Conservation (phyloP, 2,329 filamentous ascomycete species). For the Hymenoscyphus albidus region DNA sequence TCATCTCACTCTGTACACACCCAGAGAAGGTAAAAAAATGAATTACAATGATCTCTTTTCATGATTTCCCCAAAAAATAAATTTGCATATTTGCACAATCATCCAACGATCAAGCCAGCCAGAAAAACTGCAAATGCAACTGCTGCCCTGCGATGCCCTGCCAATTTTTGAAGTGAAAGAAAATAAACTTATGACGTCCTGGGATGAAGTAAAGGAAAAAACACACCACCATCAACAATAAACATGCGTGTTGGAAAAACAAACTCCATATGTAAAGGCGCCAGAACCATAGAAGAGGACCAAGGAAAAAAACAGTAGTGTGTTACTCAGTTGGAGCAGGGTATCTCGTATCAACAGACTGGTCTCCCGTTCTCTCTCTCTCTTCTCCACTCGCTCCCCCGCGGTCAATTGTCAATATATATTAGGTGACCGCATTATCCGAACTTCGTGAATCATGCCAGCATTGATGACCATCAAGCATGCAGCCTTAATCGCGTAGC, state of each 20-base stretch:
- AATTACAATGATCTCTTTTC: slow-evolving; percentile 11
- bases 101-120: slow-evolving; percentile 17
- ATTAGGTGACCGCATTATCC: slow-evolving; percentile 9
- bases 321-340: slow-evolving; percentile 27
- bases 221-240: slow-evolving; percentile 13
- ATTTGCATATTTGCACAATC: slow-evolving; percentile 8
- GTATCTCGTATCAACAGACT: slow-evolving; percentile 25
- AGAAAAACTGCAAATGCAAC: slow-evolving; percentile 26
- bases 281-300: slow-evolving; percentile 19
- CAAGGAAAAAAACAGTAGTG: slow-evolving; percentile 21
- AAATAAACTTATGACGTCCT: slow-evolving; percentile 17
- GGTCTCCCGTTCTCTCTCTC: slow-evolving; percentile 6
- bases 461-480: slow-evolving; percentile 20
- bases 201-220: slow-evolving; percentile 5
- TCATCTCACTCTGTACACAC: slow-evolving; percentile 11
- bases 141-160: slow-evolving; percentile 25
- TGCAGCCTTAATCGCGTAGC: slow-evolving; percentile 23
- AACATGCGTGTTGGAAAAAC: slow-evolving; percentile 15
- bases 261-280: slow-evolving; percentile 17
- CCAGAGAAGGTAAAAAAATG: slow-evolving; percentile 6
- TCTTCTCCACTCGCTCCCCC: slow-evolving; percentile 11
- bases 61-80: slow-evolving; percentile 12
- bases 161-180: neutral
- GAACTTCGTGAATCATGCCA: slow-evolving; percentile 25
- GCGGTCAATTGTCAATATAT: slow-evolving; percentile 6